Evolutionary conservation across 371 early-diverging fungal species (phyloP), one percentile per base, ranked within the genome.

Genomic region (Quaeritorhiza haematococci): DNA sequence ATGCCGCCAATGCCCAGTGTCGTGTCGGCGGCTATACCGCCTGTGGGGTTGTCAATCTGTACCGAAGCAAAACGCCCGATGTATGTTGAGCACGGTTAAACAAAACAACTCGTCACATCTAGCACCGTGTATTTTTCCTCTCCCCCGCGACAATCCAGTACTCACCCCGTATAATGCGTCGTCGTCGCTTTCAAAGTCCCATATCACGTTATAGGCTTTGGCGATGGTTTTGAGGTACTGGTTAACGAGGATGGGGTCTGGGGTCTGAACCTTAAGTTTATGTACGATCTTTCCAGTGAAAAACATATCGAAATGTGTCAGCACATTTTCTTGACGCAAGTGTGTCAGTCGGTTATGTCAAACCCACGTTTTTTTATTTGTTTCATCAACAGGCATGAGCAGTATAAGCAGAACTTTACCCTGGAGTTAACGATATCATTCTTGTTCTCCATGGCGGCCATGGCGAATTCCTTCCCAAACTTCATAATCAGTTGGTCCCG

Each of bases 191-290:
- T 55, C 57, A 21, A 55, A 62, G 2, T 75, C 78, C 89, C 90
- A 94, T 10, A 69, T 56, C 4, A 93, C 84, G 55, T 86, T 82
- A 63, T 87, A 93, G 0, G 86, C 75, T 47, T 76, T 80, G 21
- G 95, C 93, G 66, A 95, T 93, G 65, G 92, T 89, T 58, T 84
- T 87, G 50, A 95, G 69, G 61, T 95, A 95, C 51, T 89, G 80
- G 46, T 87, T 82, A 30, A 95, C 92, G 3, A 95, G 78, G 29
- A 76, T 77, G 3, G 80, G 63, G 50, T 90, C 88, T 0, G 95
- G 94, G 13, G 91, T 86, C 64, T 82, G 75, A 5, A 88, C 82
- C 43, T 82, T 75, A 4, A 95, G 73, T 63, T 91, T 92, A 59
- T 82, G 78, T 35, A 92, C 69, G 55, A 94, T 79, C 91, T 91